Evolutionary conservation across 306 rosid genomes (phyloP).

Genomic region (Dryas octopetala): DNA sequence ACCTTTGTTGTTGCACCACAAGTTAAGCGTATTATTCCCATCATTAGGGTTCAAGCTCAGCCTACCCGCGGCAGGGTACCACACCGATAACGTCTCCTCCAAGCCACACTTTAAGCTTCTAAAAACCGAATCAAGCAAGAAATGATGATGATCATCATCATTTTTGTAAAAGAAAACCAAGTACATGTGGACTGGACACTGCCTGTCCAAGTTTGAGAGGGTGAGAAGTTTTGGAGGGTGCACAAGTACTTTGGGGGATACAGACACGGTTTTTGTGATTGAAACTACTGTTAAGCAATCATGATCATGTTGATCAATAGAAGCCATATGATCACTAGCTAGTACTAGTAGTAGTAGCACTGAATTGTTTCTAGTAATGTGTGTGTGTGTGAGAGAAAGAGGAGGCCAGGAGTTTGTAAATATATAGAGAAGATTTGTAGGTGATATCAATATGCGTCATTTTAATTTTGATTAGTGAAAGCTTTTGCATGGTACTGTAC

Average conservation of each 20-base stretch:
- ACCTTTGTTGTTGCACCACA: conserved; percentile 73
- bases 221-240: conserved; percentile 40
- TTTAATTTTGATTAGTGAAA: neutral
- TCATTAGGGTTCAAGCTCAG: conserved; percentile 39
- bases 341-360: too few species aligned
- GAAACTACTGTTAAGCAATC: conserved; percentile 46
- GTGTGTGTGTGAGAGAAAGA: conserved; percentile 7
- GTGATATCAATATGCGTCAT: neutral
- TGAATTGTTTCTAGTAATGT: too few species aligned
- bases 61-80: conserved; percentile 76
- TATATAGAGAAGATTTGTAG: conserved; percentile 1
- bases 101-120: conserved; percentile 51
- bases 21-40: conserved; percentile 46
- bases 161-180: conserved; percentile 56
- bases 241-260: conserved; percentile 40
- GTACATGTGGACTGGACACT: conserved; percentile 68
- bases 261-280: conserved; percentile 42
- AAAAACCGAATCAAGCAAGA: conserved; percentile 47
- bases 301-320: neutral
- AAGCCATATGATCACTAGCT: neutral
- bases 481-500: conserved; percentile 56
- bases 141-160: neutral
- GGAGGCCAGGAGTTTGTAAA: conserved; percentile 8
- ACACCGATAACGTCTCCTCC: conserved; percentile 56
- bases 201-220: conserved; percentile 79